These are phyloP conservation scores for Exsudoporus floridanus DNA, from an alignment of 1,284 basidiomycete species.

Conservation along the genomic window DNA sequence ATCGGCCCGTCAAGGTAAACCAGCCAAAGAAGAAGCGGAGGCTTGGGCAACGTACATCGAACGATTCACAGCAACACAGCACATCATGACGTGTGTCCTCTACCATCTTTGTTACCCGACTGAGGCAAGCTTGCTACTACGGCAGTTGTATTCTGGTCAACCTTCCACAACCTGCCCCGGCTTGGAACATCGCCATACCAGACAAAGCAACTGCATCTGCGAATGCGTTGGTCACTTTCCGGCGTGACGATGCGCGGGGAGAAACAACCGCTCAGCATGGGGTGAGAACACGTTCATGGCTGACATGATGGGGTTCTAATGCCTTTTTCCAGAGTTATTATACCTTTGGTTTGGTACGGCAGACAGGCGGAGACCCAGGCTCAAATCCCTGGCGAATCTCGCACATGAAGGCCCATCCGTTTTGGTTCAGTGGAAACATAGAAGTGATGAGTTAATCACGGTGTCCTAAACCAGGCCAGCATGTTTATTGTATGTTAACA, in stretches of 20 bases:
- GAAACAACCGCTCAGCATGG: constrained; percentile 25
- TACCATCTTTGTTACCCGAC: background rate
- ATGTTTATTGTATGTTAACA: constrained; percentile 19
- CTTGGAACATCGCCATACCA: constrained; percentile 22
- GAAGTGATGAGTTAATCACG: constrained; percentile 36
- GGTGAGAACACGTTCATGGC: constrained; percentile 9
- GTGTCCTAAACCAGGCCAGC: constrained; percentile 12
- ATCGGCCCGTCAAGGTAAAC: constrained; percentile 11
- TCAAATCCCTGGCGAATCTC: constrained; percentile 30
- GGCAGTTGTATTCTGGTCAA: constrained; percentile 27
- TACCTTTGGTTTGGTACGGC: constrained; percentile 26
- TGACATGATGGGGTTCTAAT: background rate
- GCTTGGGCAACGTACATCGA: constrained; percentile 21
- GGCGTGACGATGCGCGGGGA: constrained; percentile 25
- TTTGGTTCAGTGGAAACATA: constrained; percentile 30
- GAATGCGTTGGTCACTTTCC: constrained; percentile 26
- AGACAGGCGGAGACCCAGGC: constrained; percentile 10
- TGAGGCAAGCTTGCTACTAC: background rate
- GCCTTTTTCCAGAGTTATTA: constrained; percentile 22
- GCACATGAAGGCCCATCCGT: constrained; percentile 28
- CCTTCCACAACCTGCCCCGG: constrained; percentile 26
- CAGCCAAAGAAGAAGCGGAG: constrained; percentile 20
- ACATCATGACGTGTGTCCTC: constrained; percentile 26
- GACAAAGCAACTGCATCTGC: constrained; percentile 28
- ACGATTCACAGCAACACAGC: constrained; percentile 25